Percentiles rank a stretch among this genome's conserved stretches.
Conservation (phyloP, 495 filamentous ascomycete species). For the Talaromyces thailandensis region DNA sequence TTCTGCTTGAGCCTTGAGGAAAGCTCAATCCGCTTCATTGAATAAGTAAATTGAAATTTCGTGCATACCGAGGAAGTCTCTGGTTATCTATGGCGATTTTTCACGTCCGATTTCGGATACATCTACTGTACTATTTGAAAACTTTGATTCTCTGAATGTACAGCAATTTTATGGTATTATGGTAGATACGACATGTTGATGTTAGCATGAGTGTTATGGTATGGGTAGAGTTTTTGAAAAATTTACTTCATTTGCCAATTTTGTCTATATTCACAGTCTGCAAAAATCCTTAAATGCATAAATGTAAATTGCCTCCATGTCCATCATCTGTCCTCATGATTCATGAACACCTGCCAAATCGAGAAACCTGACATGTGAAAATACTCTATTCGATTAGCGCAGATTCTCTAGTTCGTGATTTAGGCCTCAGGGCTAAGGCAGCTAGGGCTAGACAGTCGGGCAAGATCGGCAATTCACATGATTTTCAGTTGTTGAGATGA, state of each 20-base stretch:
- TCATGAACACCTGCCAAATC: background rate
- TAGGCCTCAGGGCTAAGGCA: background rate
- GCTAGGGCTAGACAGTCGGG: background rate
- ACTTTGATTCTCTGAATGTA: background rate
- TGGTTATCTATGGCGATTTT: too few species aligned
- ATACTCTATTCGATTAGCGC: background rate
- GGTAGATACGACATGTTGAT: background rate
- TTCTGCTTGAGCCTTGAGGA: background rate
- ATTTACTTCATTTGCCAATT: background rate
- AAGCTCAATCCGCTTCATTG: too few species aligned
- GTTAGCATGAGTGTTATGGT: background rate
- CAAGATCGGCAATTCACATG: background rate
- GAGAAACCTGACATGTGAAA: background rate
- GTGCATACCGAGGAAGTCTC: too few species aligned
- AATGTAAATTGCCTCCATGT: background rate
- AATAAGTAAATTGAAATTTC: too few species aligned
- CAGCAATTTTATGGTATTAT: background rate
- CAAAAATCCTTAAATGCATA: too few species aligned
- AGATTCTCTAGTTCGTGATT: background rate
- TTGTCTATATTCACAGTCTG: too few species aligned
- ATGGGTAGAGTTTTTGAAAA: background rate
- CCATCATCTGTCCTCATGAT: background rate
- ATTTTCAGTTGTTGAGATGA: background rate
- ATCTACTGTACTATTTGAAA: background rate
- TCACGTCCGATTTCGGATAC: too few species aligned